phyloP scores from a whole-genome alignment of 1,284 basidiomycete genomes.

The Cystobasidium pallidum region DNA sequence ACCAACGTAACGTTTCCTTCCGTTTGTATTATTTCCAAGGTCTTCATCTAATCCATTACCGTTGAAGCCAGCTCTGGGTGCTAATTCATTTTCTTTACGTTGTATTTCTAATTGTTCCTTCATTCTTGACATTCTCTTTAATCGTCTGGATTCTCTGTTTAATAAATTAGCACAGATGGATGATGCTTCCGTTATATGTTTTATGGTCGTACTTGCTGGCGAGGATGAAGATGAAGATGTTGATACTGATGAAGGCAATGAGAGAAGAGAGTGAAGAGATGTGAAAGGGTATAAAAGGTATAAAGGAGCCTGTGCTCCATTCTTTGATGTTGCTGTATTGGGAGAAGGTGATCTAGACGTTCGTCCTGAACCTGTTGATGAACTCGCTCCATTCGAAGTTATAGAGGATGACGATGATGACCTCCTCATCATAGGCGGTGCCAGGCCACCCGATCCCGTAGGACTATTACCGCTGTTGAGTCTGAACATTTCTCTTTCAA shows the following conservation, averaged over 20 bases:
- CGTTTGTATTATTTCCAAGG: neutral
- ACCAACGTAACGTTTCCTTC: constrained; percentile 24
- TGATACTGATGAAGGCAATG: neutral
- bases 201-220: no score
- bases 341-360: constrained; percentile 32
- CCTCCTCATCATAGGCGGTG: constrained; percentile 38
- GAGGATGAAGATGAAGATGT: neutral
- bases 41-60: constrained; percentile 42
- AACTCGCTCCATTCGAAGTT: constrained; percentile 19
- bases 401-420: constrained; percentile 32
- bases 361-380: neutral
- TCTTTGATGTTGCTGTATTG: constrained; percentile 11
- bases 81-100: constrained; percentile 23
- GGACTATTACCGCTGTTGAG: neutral
- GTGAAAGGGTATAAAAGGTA: constrained; percentile 33
- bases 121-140: constrained; percentile 17
- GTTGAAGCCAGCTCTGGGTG: constrained; percentile 42
- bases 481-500: constrained; percentile 20
- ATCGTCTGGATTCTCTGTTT: constrained; percentile 15
- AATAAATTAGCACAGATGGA: constrained; percentile 26
- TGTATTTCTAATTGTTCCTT: constrained; percentile 11
- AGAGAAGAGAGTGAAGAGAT: constrained; percentile 11
- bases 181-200: constrained; percentile 29
- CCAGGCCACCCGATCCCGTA: neutral
- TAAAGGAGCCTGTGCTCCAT: constrained; percentile 27